Evolutionary conservation across 192 early-diverging fungal species (phyloP).

Genomic region (Rhizophagus clarus): DNA sequence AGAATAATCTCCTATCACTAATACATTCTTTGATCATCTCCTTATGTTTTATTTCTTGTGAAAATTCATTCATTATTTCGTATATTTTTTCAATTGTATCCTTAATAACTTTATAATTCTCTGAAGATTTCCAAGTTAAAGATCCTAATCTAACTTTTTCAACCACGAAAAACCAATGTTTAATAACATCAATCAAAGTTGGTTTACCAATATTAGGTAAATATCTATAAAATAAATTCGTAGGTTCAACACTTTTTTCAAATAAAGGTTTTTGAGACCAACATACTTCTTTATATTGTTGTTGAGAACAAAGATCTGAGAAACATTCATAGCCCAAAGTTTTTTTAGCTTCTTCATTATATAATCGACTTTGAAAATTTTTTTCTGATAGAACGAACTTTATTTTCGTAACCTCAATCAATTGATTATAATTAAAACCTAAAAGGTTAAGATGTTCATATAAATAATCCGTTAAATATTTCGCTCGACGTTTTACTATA

Average conservation of each 20-base stretch:
- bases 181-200: neutral
- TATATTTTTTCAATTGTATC: neutral
- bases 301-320: neutral
- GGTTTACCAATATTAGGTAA: neutral
- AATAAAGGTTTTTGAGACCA: neutral
- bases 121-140: neutral
- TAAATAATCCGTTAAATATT: neutral
- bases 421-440: neutral
- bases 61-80: neutral
- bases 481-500: neutral
- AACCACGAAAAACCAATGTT: neutral
- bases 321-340: neutral
- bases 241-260: neutral
- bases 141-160: neutral
- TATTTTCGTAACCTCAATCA: neutral
- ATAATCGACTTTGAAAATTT: neutral
- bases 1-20: neutral
- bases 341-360: neutral
- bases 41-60: neutral
- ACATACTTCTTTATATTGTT: neutral
- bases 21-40: neutral
- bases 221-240: neutral
- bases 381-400: constrained; percentile 3
- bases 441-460: neutral
- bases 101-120: neutral